Base-by-base conservation (phyloP, 257 asterid species). In the Asclepias syriaca region DNA sequence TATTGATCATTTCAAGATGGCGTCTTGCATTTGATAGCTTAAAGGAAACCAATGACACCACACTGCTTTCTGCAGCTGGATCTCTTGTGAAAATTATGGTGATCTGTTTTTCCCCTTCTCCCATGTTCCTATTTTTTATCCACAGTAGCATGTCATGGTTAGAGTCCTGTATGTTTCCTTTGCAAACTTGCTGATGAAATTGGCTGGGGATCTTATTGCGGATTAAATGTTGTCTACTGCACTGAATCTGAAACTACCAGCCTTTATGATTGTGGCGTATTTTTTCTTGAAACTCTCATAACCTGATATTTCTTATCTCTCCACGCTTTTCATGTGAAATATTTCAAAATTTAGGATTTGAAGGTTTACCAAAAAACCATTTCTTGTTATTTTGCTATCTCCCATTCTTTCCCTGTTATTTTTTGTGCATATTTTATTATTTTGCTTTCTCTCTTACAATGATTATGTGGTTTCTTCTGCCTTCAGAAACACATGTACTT, bases 1-100 rank as follows among this genome's bases (percentile, higher is more conserved):
- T 72, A 68, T 76, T 95, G 86, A 88, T 92, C 77, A 80, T 86
- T 78, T 86, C 89, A 66, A 95, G 88, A 78, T 95, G 99, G 98
- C 93, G 93, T 18, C 82, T 72, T 64, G 90, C 95, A 71, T 89
- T 88, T 76, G 98, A 95, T 78, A 77, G 84, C 66, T 67, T 95
- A 79, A 95, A 95, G 87, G 96, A 88, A 83, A 88, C 92, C 75
- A 86, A 84, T 55, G 93, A 95, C 83, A 84, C 86, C 64, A 88
- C 87, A 80, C 82, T 87, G 84, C 91, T 95, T 76, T 90, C 97
- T 73, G 95, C 94, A 43, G 92, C 98, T 56, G 98, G 98, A 79
- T 93, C 97, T 67, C 90, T 95, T 57, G 74, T 88, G 75, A 95
- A 88, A 90, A 78, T 77, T 77, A 88, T 95, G 99, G 99, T 92